phyloP scores from a whole-genome alignment of 345 rosid genomes.

The Punica granatum region DNA sequence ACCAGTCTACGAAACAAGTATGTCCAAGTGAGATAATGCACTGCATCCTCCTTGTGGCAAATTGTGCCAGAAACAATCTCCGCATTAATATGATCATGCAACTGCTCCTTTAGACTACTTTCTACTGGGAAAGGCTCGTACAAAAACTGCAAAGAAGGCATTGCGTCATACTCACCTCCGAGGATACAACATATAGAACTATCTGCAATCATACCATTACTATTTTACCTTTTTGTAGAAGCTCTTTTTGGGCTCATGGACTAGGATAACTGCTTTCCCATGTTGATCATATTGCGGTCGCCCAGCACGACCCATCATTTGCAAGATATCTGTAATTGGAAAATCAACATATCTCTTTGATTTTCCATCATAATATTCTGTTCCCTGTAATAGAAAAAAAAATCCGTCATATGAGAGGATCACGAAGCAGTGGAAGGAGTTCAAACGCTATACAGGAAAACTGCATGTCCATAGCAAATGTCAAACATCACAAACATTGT shows the following conservation, averaged over 20 bases:
- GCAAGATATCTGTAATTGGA: slow-evolving; percentile 95
- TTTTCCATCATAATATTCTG: slow-evolving; percentile 94
- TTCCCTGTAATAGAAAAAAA: slow-evolving; percentile 52
- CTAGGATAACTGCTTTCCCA: slow-evolving; percentile 98
- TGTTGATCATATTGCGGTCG: slow-evolving; percentile 98
- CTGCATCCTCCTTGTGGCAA: slow-evolving; percentile 83
- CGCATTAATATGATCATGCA: slow-evolving; percentile 85
- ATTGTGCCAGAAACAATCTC: slow-evolving; percentile 91
- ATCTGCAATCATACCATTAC: neutral
- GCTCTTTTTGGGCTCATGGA: slow-evolving; percentile 97
- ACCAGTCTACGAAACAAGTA: slow-evolving; percentile 96
- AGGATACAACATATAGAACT: neutral
- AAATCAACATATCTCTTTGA: slow-evolving; percentile 91
- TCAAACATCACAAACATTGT: neutral
- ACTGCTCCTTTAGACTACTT: slow-evolving; percentile 86
- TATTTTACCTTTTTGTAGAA: slow-evolving; percentile 82
- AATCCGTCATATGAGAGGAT: neutral
- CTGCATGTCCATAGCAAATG: neutral
- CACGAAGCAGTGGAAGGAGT: neutral
- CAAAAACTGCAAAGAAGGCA: slow-evolving; percentile 45
- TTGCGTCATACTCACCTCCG: neutral
- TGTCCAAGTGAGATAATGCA: slow-evolving; percentile 95
- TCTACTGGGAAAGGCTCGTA: slow-evolving; percentile 99
- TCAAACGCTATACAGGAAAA: neutral
- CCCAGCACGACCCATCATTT: slow-evolving; percentile 99